Evolutionary conservation across 2,329 filamentous ascomycete species (phyloP).

Genomic region (Ciborinia camelliae): DNA sequence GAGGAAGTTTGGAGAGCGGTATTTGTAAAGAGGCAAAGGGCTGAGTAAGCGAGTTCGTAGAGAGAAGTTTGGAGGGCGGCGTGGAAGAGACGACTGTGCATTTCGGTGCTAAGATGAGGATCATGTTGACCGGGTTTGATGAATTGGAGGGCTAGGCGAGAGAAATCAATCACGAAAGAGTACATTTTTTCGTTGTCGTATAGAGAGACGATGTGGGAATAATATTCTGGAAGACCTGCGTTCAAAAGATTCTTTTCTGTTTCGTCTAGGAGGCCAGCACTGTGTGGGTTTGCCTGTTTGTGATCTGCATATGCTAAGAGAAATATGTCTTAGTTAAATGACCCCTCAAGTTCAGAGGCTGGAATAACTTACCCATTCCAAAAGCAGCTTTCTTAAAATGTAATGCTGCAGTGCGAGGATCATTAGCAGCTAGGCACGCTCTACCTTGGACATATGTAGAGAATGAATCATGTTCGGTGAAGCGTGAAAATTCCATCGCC

Average conservation of each 20-base stretch:
- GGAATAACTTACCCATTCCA: slow-evolving; percentile 64
- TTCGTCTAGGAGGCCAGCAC: slow-evolving; percentile 67
- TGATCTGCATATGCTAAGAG: slow-evolving; percentile 30
- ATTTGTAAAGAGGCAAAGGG: slow-evolving; percentile 70
- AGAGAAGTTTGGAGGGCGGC: slow-evolving; percentile 75
- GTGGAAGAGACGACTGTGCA: slow-evolving; percentile 80
- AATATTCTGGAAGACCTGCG: slow-evolving; percentile 77
- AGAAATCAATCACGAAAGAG: slow-evolving; percentile 81
- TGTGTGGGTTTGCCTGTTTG: slow-evolving; percentile 47
- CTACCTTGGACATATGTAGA: slow-evolving; percentile 83
- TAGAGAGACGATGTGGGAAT: slow-evolving; percentile 77
- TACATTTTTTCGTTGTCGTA: slow-evolving; percentile 76
- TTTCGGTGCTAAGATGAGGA: slow-evolving; percentile 55
- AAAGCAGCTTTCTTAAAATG: slow-evolving; percentile 82
- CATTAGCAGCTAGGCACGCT: slow-evolving; percentile 68
- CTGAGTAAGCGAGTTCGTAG: slow-evolving; percentile 79
- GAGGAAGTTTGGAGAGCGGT: slow-evolving; percentile 67
- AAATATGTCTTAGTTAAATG: slow-evolving; percentile 22
- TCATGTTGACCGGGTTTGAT: slow-evolving; percentile 23
- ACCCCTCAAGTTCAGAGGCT: no score
- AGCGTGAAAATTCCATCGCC: slow-evolving; percentile 54
- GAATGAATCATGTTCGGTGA: slow-evolving; percentile 57
- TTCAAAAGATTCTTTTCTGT: slow-evolving; percentile 68
- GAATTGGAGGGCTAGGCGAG: slow-evolving; percentile 69
- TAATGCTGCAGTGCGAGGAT: slow-evolving; percentile 68